Base-by-base conservation (phyloP, 495 filamentous ascomycete genomes). In the Stereocaulon alpinum region DNA sequence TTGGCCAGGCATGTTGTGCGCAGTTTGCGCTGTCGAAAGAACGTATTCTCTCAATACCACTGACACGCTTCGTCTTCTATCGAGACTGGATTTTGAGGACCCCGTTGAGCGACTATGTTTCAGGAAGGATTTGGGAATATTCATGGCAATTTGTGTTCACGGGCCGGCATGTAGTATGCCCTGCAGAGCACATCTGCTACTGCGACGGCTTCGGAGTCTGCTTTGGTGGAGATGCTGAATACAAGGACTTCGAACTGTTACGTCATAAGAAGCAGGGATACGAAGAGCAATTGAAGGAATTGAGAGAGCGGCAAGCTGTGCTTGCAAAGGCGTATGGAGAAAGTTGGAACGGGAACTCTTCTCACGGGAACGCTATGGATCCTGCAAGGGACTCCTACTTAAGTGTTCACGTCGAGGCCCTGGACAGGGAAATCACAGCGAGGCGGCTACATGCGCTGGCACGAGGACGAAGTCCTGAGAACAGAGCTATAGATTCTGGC, bases 201-300 rank as follows among this genome's bases (percentile, higher is more conserved):
- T 92, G 88, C 67, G 84, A 88, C 60, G 85, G 81, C 18, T 92
- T 83, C 53, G 87, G 87, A 0, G 73, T 77, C n/a, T 92, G 88
- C 64, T 92, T 91, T 63, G 87, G 82, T 6, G 77, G 79, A 1
- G 74, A 80, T 20, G 70, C 74, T 0, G 68, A 78, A 56, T 87
- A 77, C 45, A 65, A 76, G 10, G 64, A 66, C 0, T 88, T 74
- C 59, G 69, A 76, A 17, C 69, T 72, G 30, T 53, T 76, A 40
- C 68, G 73, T 40, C 63, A 69, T 7, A 62, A 74, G 59, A 73
- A 73, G 50, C 49, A 71, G 4, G 64, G 76, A 22, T 63, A 78
- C 20, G 72, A 82, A 50, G 61, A 76, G 17, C 76, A 81, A 45
- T 48, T 86, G 50, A 64, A 70, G n/a, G 67, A 75, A 4, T 82